Evolutionary conservation across 2,329 filamentous ascomycete species (phyloP).

Genomic region (Paraphaeosphaeria sporulosa): DNA sequence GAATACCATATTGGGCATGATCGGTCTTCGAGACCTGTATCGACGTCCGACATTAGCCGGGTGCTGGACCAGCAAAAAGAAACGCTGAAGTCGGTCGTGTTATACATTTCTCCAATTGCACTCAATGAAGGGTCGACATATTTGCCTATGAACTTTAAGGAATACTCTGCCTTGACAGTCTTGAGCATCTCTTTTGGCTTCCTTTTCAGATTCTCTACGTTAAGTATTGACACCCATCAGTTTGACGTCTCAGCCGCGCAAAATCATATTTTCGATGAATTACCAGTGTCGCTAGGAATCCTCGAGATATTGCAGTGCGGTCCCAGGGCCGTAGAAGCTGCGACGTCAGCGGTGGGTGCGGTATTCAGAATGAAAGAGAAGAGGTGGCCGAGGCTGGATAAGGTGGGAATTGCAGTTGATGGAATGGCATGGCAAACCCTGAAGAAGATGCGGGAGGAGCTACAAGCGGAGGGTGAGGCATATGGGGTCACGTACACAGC

Average conservation of each 20-base stretch:
- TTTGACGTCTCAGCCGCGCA: background rate
- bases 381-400: background rate
- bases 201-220: background rate
- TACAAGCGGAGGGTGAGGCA: background rate
- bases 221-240: no score
- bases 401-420: background rate
- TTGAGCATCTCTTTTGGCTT: background rate
- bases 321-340: background rate
- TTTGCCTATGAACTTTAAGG: background rate
- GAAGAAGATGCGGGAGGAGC: background rate
- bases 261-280: background rate
- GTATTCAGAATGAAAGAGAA: background rate
- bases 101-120: background rate
- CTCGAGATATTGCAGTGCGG: background rate
- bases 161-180: background rate
- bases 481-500: background rate
- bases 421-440: background rate
- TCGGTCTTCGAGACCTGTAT: background rate
- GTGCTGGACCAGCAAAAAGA: slow-evolving; percentile 1
- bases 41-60: background rate
- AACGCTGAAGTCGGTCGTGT: background rate
- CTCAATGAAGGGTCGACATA: background rate
- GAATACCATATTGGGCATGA: background rate
- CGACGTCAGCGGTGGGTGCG: background rate
- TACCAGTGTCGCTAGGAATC: background rate